Base-by-base conservation (phyloP, 2,329 filamentous ascomycete species). In the Xylariaceae sp. region DNA sequence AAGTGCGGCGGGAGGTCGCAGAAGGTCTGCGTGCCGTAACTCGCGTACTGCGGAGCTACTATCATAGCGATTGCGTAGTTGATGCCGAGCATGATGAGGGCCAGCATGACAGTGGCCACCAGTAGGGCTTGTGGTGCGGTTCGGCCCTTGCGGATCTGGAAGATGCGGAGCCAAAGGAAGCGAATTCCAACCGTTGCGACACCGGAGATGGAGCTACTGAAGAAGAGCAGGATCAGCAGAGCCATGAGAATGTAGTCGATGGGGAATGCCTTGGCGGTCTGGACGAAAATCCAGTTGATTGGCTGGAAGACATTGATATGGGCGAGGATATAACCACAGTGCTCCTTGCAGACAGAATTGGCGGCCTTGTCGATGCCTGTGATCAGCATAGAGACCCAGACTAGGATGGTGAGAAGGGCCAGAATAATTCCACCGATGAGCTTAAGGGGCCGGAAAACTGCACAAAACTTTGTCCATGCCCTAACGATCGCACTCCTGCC, bases 351-450 rank as follows among this genome's bases (percentile, higher is more conserved):
- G 60, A 96, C 79, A 2, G 93, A 97, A 77, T 98, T 97, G 73
- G 89, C 93, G 37, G 92, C 91, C 78, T 98, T 98, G 82, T 99
- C 95, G 68, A 98, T 92, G 64, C 87, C 89, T 0, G 93, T 98
- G 70, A 98, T 89, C 65, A 98, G 83, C 91, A 99, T 98, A 12
- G 91, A 96, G 7, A 89, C 83, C 83, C 91, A 96, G 64, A 96
- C 82, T 42, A 96, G 64, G 14, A 96, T 74, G 0, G 90, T 82
- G 20, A 96, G 71, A 1, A 91, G 63, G 29, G 97, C 81, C 2
- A 98, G 77, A 0, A 96, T 65, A 47, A 97, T 79, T 14, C 95
- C 95, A 1, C 91, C 89, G 14, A 98, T 73, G 42, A 98, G 84
- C 77, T 96, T 96, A 66, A 99, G 77, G 1, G 95, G 95, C 7